Evolutionary conservation across 805 yeast genomes (phyloP).

Genomic region (Pichia pseudocactophila): DNA sequence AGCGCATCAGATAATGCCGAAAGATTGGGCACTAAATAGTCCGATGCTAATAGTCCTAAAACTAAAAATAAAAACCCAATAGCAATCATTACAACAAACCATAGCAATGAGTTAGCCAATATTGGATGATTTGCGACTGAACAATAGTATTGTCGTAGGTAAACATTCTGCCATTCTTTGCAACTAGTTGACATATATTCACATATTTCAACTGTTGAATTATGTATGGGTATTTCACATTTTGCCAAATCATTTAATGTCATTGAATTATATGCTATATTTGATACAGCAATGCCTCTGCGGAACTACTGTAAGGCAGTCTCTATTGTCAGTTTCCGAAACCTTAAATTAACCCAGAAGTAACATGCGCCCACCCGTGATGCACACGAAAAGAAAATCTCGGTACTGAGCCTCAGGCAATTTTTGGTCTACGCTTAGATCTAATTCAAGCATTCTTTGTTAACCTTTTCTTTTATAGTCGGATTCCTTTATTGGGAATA

Average conservation of each 20-base stretch:
- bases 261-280: too few species aligned
- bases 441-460: too few species aligned
- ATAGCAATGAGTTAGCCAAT: conserved; percentile 7
- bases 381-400: too few species aligned
- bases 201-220: conserved; percentile 15
- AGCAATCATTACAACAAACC: conserved; percentile 9
- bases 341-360: too few species aligned
- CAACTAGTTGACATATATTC: conserved; percentile 17
- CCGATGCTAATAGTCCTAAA: conserved; percentile 75
- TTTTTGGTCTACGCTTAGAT: too few species aligned
- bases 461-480: too few species aligned
- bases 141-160: conserved; percentile 22
- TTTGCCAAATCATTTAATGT: background rate
- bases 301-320: too few species aligned
- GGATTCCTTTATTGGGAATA: too few species aligned
- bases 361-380: too few species aligned
- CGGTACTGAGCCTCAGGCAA: too few species aligned
- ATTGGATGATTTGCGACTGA: conserved; percentile 4
- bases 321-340: too few species aligned
- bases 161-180: conserved; percentile 12
- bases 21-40: conserved; percentile 72
- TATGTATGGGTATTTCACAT: conserved; percentile 8
- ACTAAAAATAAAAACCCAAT: conserved; percentile 43
- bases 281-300: too few species aligned
- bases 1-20: conserved; percentile 53